A percentile compares a stretch with the other conserved stretches of the same genome.
Conservation (phyloP, 345 rosid species). For the Populus ilicifolia region DNA sequence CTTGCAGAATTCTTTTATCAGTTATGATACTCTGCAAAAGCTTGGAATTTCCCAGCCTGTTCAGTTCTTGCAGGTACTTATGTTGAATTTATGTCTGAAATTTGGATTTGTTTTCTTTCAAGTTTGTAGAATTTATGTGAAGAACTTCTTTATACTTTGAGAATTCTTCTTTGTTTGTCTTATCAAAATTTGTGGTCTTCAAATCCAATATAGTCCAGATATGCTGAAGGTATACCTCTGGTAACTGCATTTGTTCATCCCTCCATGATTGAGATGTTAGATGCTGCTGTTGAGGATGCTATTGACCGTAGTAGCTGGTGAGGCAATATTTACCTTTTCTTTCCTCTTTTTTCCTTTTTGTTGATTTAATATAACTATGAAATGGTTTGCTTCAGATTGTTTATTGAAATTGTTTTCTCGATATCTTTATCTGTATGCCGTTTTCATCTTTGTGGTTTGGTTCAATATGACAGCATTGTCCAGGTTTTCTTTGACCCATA, state of each 20-base stretch:
- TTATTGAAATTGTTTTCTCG: background rate
- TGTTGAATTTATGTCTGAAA: constrained; percentile 9
- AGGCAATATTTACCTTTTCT: constrained; percentile 20
- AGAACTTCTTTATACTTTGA: constrained; percentile 3
- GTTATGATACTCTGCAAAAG: constrained; percentile 69
- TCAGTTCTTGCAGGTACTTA: constrained; percentile 82
- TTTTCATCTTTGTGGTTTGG: background rate
- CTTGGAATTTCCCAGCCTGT: constrained; percentile 89
- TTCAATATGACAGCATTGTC: background rate
- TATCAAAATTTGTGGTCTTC: constrained; percentile 37
- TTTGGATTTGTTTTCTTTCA: constrained; percentile 1
- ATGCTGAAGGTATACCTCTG: constrained; percentile 80
- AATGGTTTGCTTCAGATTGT: background rate
- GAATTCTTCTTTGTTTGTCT: constrained; percentile 24
- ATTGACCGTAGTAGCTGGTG: constrained; percentile 86
- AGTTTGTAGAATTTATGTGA: constrained; percentile 3
- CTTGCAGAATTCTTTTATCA: constrained; percentile 76
- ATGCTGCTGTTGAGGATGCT: constrained; percentile 80
- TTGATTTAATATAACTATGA: background rate
- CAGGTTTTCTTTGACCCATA: background rate
- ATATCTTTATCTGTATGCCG: background rate
- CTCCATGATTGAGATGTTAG: constrained; percentile 85
- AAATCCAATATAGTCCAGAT: constrained; percentile 77
- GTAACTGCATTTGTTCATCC: constrained; percentile 73
- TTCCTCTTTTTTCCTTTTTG: background rate